Base-by-base conservation (phyloP, 768 basidiomycete genomes). In the Russula emetica region DNA sequence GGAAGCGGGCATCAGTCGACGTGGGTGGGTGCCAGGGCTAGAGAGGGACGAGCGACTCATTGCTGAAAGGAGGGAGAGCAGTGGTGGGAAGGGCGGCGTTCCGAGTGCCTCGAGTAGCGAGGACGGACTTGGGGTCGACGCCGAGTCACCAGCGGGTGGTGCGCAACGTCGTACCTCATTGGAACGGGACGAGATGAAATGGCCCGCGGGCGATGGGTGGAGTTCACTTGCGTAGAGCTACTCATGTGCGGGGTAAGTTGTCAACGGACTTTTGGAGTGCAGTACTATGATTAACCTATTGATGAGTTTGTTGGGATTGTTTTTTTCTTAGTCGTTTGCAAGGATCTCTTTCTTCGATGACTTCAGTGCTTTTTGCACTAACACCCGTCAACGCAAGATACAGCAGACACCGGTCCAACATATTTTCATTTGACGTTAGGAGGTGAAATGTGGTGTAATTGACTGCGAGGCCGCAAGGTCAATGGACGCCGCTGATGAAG, bases 161-260 rank as follows among this genome's bases (percentile, higher is more conserved):
- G 60, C 57, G 26, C 60, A 51, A 34, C 40, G 54, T 30, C 58
- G 55, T 62, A 60, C 51, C 26, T 24, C 67, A 38, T 50, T 71
- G 26, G 79, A 80, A 68, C 72, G 78, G 66, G 84, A 86, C 69
- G 78, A 80, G 64, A 70, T 85, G 62, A 87, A 86, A 71, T 85
- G 81, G 82, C 85, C 84, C 8, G 79, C 77, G 65, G 82, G 79
- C 1, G 79, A 85, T 26, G 84, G 83, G 3, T 83, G 83, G 83
- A 76, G 69, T 64, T 78, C 76, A 49, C 72, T 85, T 24, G 45
- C 57, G 11, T 67, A 64, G 57, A 51, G 28, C 49, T 22, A 47
- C 13, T 20, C 26, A n/a, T 5, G 32, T 26, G 2, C 18, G 14
- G n/a, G 14, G 40, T 36, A 38, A 7, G 22, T 44, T 30, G 11